Base-by-base conservation (phyloP, 2,329 filamentous ascomycete genomes). In the Fusarium humuli region DNA sequence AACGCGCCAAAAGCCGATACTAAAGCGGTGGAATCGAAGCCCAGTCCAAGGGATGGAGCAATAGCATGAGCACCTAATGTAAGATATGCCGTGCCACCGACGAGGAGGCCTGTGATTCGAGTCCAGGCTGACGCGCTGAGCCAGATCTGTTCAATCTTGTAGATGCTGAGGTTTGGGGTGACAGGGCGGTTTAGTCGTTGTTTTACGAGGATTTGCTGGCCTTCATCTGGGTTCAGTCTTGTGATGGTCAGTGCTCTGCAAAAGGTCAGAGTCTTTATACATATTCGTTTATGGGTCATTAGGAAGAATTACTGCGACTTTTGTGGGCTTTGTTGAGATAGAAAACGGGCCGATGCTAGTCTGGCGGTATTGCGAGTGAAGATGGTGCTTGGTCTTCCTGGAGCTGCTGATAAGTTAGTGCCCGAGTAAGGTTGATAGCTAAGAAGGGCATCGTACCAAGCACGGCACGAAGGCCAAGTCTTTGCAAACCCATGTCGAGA, bases 41-140 rank as follows among this genome's bases (percentile, higher is more conserved):
- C 41, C 4, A 55, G 22, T 25, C 59, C 65, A 16, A 69, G 18
- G n/a, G 65, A 32, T 16, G 65, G 65, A 14, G 49, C 59, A 3
- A 69, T 3, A 6, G 54, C 45, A 13, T 65, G 56, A 12, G 65
- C 34, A 14, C 65, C 45, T 3, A 69, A 32, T 2, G 48, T 42
- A 0, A 69, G 22, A 22, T 69, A 69, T 2, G 59, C 65, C 10
- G 59, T 65, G 3, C 65, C 59, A 1, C 65, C 65, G 2, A 69
- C 58, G 7, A 56, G 10, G 7, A 69, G 41, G 0, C 65, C 65
- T 4, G 65, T 69, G 22, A 69, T 69, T 18, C 65, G 32, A 29
- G 65, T 69, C 65, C 65, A 69, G 9, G 65, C 65, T 8, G 65
- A 69, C n/a, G 65, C 53, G n/a, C 65, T 69, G 25, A 69, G 55